Base-by-base conservation (phyloP, 2,329 filamentous ascomycete species). In the Botrytis aclada region DNA sequence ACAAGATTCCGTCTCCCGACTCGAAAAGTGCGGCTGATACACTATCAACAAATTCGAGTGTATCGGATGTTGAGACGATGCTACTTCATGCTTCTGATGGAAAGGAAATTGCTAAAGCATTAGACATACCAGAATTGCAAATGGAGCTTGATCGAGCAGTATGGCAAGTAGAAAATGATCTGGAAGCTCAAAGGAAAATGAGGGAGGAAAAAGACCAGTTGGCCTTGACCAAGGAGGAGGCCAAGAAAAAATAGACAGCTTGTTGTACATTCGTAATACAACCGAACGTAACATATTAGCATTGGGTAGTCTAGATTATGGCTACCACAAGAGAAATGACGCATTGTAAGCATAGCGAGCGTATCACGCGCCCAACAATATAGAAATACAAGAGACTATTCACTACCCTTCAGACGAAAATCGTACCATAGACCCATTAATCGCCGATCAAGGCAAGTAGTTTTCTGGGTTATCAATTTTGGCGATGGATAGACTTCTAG, bases 91-190 rank as follows among this genome's bases (percentile, higher is more conserved):
- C 85, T 74, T 82, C 83, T 43, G 86, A 90, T 77, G 87, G 89
- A 3, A 86, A 85, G 75, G 83, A 85, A 72, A 85, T 93, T 72
- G 88, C 89, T 32, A 83, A 89, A 72, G 86, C 86, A 10, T 82
- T 95, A 41, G 84, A 90, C 9, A 86, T 93, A 54, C 92, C 92
- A 0, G 90, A 92, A 72, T 85, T 95, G 39, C 88, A 90, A 71
- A 84, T 90, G 25, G 93, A 95, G 80, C 85, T 94, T 0, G 92
- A 95, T 79, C 85, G 93, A 61, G 93, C 93, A 8, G 89, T 94
- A 73, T 90, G 90, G 85, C 93, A 95, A 81, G 90, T 95, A 3
- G 86, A 90, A 77, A 84, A 77, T 67, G 75, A 76, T 34, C 70
- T 82, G 61, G 74, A 77, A 56, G 74, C 72, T 14, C 76, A 80